phyloP scores from a whole-genome alignment of 169 alveolate genomes.

The Perkinsus olseni region DNA sequence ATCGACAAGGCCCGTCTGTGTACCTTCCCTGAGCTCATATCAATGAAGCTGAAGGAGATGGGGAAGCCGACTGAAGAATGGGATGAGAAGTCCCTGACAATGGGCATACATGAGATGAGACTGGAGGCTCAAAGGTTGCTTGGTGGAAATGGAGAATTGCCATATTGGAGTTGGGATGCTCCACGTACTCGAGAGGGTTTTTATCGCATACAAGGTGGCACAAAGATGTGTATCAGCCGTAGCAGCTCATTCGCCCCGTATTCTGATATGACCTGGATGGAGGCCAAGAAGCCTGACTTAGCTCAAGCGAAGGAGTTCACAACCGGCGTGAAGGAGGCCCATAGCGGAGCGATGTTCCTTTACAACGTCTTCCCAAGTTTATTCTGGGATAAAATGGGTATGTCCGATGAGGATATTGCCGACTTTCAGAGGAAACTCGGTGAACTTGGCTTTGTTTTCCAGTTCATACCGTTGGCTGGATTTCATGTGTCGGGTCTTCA shows the following conservation, averaged over 20 bases:
- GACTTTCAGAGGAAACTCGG: conserved; percentile 53
- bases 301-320: conserved; percentile 44
- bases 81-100: background rate
- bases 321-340: background rate
- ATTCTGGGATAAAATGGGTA: conserved; percentile 60
- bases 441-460: conserved; percentile 63
- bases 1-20: background rate
- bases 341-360: conserved; percentile 43
- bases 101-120: background rate
- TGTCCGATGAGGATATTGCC: conserved; percentile 54
- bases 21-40: background rate
- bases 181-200: conserved; percentile 14
- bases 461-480: conserved; percentile 70
- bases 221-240: conserved; percentile 24
- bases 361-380: conserved; percentile 66
- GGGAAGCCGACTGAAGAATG: background rate
- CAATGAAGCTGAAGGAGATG: background rate
- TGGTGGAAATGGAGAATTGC: background rate
- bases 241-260: conserved; percentile 24
- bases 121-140: background rate
- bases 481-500: conserved; percentile 58
- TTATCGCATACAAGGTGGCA: conserved; percentile 24
- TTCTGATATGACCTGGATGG: conserved; percentile 60
- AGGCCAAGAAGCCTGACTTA: conserved; percentile 61
- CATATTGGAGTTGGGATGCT: background rate